phyloP scores from a whole-genome alignment of 257 asterid genomes.

The Asclepias syriaca region DNA sequence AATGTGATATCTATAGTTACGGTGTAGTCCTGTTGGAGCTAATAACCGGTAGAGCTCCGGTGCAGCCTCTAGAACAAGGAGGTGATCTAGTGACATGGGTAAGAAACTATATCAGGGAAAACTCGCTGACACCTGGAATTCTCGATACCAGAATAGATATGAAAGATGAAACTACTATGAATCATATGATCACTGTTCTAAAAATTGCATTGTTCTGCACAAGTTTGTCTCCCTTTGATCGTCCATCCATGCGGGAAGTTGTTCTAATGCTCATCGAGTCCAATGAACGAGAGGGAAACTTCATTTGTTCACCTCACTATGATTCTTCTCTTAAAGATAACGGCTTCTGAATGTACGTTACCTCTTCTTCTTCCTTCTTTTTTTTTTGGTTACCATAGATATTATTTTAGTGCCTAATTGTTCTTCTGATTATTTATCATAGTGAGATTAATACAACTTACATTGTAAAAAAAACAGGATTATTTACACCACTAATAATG shows the following conservation, averaged over 20 bases:
- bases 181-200: slow-evolving; percentile 67
- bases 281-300: slow-evolving; percentile 46
- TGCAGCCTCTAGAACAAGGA: slow-evolving; percentile 80
- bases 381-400: slow-evolving; percentile 14
- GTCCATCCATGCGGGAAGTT: slow-evolving; percentile 88
- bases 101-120: slow-evolving; percentile 45
- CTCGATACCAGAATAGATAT: slow-evolving; percentile 58
- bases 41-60: slow-evolving; percentile 81
- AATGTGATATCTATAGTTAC: slow-evolving; percentile 83
- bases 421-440: slow-evolving; percentile 22
- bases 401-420: slow-evolving; percentile 24
- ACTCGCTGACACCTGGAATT: slow-evolving; percentile 55
- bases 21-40: slow-evolving; percentile 86
- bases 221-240: slow-evolving; percentile 59
- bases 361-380: not conserved
- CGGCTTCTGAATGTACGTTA: slow-evolving; percentile 36
- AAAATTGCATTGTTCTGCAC: slow-evolving; percentile 83
- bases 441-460: slow-evolving; percentile 25
- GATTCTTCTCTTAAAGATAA: slow-evolving; percentile 37
- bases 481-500: slow-evolving; percentile 9
- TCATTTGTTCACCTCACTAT: slow-evolving; percentile 44
- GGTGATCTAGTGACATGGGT: slow-evolving; percentile 83
- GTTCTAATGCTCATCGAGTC: slow-evolving; percentile 81
- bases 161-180: slow-evolving; percentile 40
- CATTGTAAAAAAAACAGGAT: slow-evolving; percentile 29